Evolutionary conservation across 345 rosid species (phyloP).

Genomic region (Odontarrhena argentea): DNA sequence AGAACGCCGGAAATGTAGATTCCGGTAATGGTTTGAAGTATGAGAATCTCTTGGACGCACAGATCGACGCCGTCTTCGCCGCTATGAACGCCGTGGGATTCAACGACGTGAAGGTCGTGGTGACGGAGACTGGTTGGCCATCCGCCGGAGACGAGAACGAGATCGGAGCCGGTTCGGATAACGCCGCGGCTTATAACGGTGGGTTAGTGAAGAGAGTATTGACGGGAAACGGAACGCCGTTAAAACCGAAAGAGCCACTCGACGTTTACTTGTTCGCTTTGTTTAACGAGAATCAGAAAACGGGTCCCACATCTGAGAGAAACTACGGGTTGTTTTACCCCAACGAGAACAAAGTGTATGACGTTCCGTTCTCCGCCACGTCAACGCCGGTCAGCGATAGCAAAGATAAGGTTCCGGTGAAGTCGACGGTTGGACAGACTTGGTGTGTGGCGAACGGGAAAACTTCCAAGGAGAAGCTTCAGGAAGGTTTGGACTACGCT

Average conservation of each 20-base stretch:
- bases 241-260: slow-evolving; percentile 64
- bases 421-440: slow-evolving; percentile 52
- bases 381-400: slow-evolving; percentile 41
- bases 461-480: slow-evolving; percentile 52
- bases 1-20: slow-evolving; percentile 71
- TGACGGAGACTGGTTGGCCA: slow-evolving; percentile 97
- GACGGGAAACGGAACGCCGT: slow-evolving; percentile 78
- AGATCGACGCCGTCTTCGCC: slow-evolving; percentile 83
- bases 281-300: slow-evolving; percentile 81
- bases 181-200: slow-evolving; percentile 87
- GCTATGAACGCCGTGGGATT: slow-evolving; percentile 76
- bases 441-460: slow-evolving; percentile 86
- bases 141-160: slow-evolving; percentile 82
- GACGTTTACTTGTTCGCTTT: slow-evolving; percentile 80
- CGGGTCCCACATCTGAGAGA: slow-evolving; percentile 87
- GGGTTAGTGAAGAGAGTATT: slow-evolving; percentile 68
- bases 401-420: slow-evolving; percentile 45
- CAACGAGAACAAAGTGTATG: slow-evolving; percentile 65
- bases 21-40: slow-evolving; percentile 79
- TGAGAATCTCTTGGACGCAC: slow-evolving; percentile 75
- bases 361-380: slow-evolving; percentile 51
- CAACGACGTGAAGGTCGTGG: slow-evolving; percentile 60
- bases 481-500: slow-evolving; percentile 76
- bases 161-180: slow-evolving; percentile 60
- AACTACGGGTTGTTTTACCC: slow-evolving; percentile 96